Evolutionary conservation across 257 asterid genomes (phyloP), one percentile per base, ranked within the genome.

Genomic region (Solanum dulcamara): DNA sequence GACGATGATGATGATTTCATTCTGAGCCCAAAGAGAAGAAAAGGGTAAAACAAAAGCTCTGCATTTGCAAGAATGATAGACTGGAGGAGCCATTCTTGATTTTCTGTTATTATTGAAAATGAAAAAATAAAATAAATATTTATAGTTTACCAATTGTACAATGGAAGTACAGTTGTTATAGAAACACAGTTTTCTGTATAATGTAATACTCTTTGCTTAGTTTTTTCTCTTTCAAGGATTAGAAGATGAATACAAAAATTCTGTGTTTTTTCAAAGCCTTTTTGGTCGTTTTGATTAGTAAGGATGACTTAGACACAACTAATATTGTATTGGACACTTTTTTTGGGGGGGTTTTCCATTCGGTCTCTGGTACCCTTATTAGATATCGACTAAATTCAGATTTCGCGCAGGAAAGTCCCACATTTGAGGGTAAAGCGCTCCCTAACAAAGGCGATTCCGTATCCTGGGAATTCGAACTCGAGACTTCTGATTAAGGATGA

Each of bases 1-100:
- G 95, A 95, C 20, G 93, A 93, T 0, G 97, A 89, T 22, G 89
- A 94, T 80, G 92, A 96, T 88, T 90, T 93, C 84, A 89, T 90
- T 81, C 89, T 92, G 46, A 90, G 96, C 80, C 93, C 88, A 86
- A 96, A 90, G 85, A 89, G 98, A 89, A 92, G 94, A 86, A 96
- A 90, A 90, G 89, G 85, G 87, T 96, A 90, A 87, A 89, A 38
- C 84, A 53, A 72, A 13, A 22, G 75, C 62, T 38, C 42, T 75
- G 24, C 59, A 44, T 24, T 44, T 28, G 42, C 42, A 32, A 67
- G 74, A 30, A 66, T 66, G 38, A 22, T 75, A 75, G 40, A 44
- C 82, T 26, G 60, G 60, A 40, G 59, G 22, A 26, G 38, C 5
- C 17, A 48, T 48, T 77, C 60, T 77, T 77, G 28, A 77, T 48